Evolutionary conservation across 352 stramenopile species (phyloP).

Genomic region (Thalassiosira hispida): DNA sequence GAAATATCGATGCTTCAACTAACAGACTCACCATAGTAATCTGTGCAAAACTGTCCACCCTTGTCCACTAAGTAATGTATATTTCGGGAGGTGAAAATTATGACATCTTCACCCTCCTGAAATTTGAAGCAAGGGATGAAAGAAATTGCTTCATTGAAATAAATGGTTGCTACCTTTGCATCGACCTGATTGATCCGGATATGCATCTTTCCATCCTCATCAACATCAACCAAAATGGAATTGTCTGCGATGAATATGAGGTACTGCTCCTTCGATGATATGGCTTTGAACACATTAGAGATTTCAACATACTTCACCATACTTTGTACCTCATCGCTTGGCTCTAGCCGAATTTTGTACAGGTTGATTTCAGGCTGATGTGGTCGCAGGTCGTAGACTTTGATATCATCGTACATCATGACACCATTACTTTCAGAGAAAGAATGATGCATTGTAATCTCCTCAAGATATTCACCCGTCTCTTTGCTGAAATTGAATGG

Average conservation of each 20-base stretch:
- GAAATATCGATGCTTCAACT: neutral
- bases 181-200: constrained; percentile 69
- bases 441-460: constrained; percentile 63
- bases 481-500: constrained; percentile 69
- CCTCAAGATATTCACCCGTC: constrained; percentile 65
- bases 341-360: constrained; percentile 60
- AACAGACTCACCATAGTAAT: constrained; percentile 62
- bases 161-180: constrained; percentile 70
- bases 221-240: constrained; percentile 60
- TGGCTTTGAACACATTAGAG: constrained; percentile 61
- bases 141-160: constrained; percentile 73
- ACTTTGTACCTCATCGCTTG: constrained; percentile 51
- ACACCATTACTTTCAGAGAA: constrained; percentile 68
- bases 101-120: constrained; percentile 67
- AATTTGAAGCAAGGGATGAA: constrained; percentile 79
- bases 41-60: constrained; percentile 62
- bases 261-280: constrained; percentile 59
- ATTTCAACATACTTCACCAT: constrained; percentile 79
- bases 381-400: constrained; percentile 65
- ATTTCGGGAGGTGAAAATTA: constrained; percentile 69
- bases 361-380: constrained; percentile 72
- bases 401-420: constrained; percentile 70
- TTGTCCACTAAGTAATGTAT: constrained; percentile 67
- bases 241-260: constrained; percentile 74
- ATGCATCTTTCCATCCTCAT: constrained; percentile 42